Base-by-base conservation (phyloP, 805 yeast species). In the Yamadazyma tumulicola region DNA sequence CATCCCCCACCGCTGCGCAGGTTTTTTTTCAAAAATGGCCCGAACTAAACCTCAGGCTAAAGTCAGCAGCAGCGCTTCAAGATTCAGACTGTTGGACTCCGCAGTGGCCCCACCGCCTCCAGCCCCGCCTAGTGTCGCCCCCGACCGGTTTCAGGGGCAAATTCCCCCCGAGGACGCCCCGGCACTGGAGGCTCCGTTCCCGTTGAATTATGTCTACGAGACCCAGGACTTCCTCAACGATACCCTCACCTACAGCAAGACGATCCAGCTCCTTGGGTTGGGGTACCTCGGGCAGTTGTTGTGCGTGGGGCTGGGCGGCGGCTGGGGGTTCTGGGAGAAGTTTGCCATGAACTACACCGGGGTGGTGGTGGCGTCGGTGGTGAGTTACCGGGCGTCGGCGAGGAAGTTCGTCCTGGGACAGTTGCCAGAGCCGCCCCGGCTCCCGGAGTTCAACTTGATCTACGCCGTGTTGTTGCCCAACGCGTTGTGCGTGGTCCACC, bases 191-290 rank as follows among this genome's bases (percentile, higher is more conserved):
- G 45, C 48, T 24, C 26, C 45, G 8, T 54, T 55, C 33, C 59
- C 60, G 4, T 36, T 53, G 25, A 54, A 51, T 37, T 39, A 46
- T 17, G 38, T 65, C 14, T 66, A 48, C 43, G 43, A 46, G 10
- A 40, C 52, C 12, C 73, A 67, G 39, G 73, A 67, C 35, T 64
- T 57, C 34, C 45, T 65, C 28, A 66, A 65, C 37, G 62, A 54
- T 4, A 45, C 59, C 23, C 39, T 67, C 49, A 47, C 48, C 10
- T 45, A 57, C 23, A 30, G 53, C n/a, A 56, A 49, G 28, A 56
- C 58, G 33, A 51, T 59, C 6, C 68, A 67, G 41, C 8, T 61
- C 24, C 41, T 65, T 40, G 49, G 55, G 19, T 36, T 61, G 20
- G 39, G 45, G 7, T 67, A 57, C 43, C 19, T 59, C 11, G 17